Evolutionary conservation across 2,329 filamentous ascomycete species (phyloP).

Genomic region (Botrytis paeoniae): DNA sequence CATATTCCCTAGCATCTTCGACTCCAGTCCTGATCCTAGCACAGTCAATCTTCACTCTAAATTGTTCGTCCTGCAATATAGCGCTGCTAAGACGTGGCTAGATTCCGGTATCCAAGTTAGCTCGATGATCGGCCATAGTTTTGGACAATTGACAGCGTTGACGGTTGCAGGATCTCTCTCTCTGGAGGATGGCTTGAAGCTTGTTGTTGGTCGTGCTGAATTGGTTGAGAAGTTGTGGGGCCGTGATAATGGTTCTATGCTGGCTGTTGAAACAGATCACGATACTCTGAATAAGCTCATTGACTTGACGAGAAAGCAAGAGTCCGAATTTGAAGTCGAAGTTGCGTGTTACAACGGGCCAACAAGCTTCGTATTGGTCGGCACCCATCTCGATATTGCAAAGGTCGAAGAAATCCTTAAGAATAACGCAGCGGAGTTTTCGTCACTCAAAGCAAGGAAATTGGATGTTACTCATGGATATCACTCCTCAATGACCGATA

Average conservation of each 20-base stretch:
- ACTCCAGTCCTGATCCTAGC: not conserved
- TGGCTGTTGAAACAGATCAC: not conserved
- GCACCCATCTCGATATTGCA: not conserved
- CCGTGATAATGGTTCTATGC: not conserved
- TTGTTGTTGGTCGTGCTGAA: not conserved
- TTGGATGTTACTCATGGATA: not conserved
- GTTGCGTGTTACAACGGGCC: not conserved
- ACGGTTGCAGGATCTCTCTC: not conserved
- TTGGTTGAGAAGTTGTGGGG: not conserved
- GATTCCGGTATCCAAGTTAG: conserved; percentile 21
- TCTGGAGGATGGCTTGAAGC: not conserved
- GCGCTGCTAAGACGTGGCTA: conserved; percentile 26
- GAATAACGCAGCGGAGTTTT: not conserved
- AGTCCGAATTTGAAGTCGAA: not conserved
- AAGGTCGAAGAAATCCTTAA: not conserved
- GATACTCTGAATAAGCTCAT: not conserved
- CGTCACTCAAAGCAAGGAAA: not conserved
- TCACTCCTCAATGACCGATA: not conserved
- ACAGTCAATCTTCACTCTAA: conserved; percentile 21
- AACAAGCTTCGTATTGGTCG: not conserved
- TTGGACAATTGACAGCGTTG: not conserved
- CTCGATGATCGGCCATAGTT: not conserved
- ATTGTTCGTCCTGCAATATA: conserved; percentile 27
- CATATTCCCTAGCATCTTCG: not conserved
- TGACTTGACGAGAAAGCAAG: not conserved